Percentiles rank a stretch among this genome's conserved stretches.
Conservation (phyloP, 2,329 filamentous ascomycete species). For the Hypoxylon sp. region DNA sequence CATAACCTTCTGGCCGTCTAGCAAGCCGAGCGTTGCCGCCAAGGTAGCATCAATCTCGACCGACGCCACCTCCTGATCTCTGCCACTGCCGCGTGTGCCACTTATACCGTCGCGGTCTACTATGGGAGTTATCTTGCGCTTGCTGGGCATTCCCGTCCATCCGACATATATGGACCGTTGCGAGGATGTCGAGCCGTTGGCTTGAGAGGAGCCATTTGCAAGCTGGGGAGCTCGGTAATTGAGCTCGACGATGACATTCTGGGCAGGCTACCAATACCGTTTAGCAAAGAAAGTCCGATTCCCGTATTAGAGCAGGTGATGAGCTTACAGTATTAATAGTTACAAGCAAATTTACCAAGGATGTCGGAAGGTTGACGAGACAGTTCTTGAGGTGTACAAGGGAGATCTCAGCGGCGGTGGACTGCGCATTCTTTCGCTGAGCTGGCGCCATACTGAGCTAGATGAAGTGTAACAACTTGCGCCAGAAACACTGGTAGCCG, state of each 20-base stretch:
- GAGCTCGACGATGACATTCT: conserved; percentile 97
- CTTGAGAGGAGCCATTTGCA: conserved; percentile 60
- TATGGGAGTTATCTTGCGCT: conserved; percentile 81
- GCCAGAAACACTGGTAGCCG: conserved; percentile 3
- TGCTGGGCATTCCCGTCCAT: conserved; percentile 98
- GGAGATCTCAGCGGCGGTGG: conserved; percentile 85
- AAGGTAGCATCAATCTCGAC: conserved; percentile 92
- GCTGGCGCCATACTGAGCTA: conserved; percentile 53
- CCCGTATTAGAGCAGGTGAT: background rate
- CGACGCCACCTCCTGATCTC: conserved; percentile 81
- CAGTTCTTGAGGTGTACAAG: conserved; percentile 93
- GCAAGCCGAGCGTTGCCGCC: conserved; percentile 81
- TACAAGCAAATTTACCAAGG: conserved; percentile 85
- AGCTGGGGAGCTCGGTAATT: conserved; percentile 74
- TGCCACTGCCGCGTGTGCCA: conserved; percentile 68
- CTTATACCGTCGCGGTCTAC: conserved; percentile 81
- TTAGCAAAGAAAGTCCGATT: conserved; percentile 41
- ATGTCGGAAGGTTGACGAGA: conserved; percentile 90
- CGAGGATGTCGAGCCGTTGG: conserved; percentile 61
- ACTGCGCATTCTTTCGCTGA: conserved; percentile 69
- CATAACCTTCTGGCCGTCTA: conserved; percentile 84
- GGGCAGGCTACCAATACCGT: conserved; percentile 75
- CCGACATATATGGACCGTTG: conserved; percentile 86
- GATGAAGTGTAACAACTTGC: conserved; percentile 1
- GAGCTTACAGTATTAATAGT: conserved; percentile 87